Evolutionary conservation across 129 eudicot genomes (phyloP), one percentile per base, ranked within the genome.

Genomic region (Flaveria linearis): DNA sequence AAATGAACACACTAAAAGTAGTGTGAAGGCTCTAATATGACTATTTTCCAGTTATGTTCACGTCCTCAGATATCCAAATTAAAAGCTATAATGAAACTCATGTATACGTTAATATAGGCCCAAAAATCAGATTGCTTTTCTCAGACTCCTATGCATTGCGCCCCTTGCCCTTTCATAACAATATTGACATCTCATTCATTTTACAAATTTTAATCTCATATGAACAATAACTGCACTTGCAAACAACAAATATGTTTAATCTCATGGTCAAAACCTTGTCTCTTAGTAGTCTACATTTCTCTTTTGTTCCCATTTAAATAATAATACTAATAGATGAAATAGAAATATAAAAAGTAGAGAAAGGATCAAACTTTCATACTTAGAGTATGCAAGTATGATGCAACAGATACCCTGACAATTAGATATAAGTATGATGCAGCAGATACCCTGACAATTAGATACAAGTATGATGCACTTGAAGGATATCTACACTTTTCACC

Each of bases 241-340:
- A 56, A 56, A 56, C 33, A 57, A 57, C 18, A 20, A 30, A 57
- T 14, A 57, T 22, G 30, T 15, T 5, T 9, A 7, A 22, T 16
- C 33, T 9, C 64, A 20, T 18, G 30, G 28, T 23, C 64, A 20
- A 57, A 57, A 20, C 14, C 64, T 57, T 18, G 14, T 10, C 64
- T 57, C 30, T 3, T 22, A 18, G 15, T 20, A 57, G 56, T 10
- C 46, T 20, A 68, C 73, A 68, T 45, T 68, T 68, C 26, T 46
- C 33, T 45, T 43, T 20, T 22, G 56, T 45, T 68, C 56, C 56
- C 11, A 20, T 45, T 11, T 17, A 42, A 43, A 68, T 67, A 18
- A 17, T 66, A 41, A 39, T 65, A n/a, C n/a, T n/a, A 65, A 65
- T 5, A 17, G 53, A 67, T 42, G 52, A 42, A 67, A 67, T 18